Conservation (phyloP, 495 filamentous ascomycete genomes). For the Penicillium verhagenii region DNA sequence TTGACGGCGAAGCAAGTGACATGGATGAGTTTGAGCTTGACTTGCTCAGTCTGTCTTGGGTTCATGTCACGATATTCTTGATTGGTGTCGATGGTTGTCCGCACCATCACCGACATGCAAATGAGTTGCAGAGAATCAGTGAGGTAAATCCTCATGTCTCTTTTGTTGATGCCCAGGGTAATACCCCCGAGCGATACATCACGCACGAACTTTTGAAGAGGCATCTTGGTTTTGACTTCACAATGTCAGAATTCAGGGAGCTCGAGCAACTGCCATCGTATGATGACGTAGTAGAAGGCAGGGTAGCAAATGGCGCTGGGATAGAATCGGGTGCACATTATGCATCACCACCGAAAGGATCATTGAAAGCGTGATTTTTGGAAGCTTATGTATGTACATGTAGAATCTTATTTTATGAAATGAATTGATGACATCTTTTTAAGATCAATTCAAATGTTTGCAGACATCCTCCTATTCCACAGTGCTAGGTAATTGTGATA, state of each 20-base stretch:
- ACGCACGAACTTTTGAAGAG: slow-evolving; percentile 49
- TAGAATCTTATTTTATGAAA: too few relatives aligned
- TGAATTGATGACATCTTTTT: too few relatives aligned
- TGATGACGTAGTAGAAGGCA: neutral
- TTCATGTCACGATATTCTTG: slow-evolving; percentile 49
- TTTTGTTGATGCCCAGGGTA: slow-evolving; percentile 51
- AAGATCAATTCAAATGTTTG: too few relatives aligned
- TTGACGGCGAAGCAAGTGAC: slow-evolving; percentile 47
- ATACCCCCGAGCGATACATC: slow-evolving; percentile 44
- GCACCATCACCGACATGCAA: slow-evolving; percentile 49
- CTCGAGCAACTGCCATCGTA: slow-evolving; percentile 13
- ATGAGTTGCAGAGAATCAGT: slow-evolving; percentile 46
- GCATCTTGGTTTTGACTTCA: slow-evolving; percentile 45
- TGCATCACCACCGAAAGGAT: neutral
- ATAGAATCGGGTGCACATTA: neutral
- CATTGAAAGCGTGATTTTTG: neutral
- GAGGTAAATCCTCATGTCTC: slow-evolving; percentile 47
- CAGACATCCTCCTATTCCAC: too few relatives aligned
- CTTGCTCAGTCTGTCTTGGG: slow-evolving; percentile 45
- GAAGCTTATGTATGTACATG: too few relatives aligned
- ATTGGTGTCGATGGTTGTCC: slow-evolving; percentile 50
- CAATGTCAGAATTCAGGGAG: slow-evolving; percentile 43
- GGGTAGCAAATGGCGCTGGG: neutral
- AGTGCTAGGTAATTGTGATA: too few relatives aligned
- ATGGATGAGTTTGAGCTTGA: slow-evolving; percentile 54